Conservation (phyloP, 2,329 filamentous ascomycete genomes). For the Myriosclerotinia curreyana region DNA sequence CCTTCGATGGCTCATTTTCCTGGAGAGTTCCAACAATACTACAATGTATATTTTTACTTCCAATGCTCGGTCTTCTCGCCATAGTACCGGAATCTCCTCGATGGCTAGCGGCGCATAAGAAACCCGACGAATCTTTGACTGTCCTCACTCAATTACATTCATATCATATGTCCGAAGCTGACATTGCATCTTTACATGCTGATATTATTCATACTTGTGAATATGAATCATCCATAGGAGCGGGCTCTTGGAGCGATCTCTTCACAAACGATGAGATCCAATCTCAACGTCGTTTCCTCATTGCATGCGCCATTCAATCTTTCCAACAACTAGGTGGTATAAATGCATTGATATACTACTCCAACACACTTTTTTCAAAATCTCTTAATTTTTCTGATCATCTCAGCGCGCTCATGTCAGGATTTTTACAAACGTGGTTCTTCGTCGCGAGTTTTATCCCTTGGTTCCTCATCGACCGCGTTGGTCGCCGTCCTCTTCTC, state of each 20-base stretch:
- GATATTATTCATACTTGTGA: constrained; percentile 39
- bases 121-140: constrained; percentile 43
- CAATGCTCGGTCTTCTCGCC: constrained; percentile 51
- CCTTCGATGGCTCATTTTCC: constrained; percentile 44
- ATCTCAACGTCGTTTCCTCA: constrained; percentile 49
- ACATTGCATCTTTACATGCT: constrained; percentile 35
- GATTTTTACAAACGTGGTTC: constrained; percentile 50
- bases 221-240: constrained; percentile 40
- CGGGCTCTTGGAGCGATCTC: constrained; percentile 35
- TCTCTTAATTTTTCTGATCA: constrained; percentile 45
- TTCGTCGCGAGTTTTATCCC: constrained; percentile 44
- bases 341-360: constrained; percentile 45
- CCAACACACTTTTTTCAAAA: constrained; percentile 47
- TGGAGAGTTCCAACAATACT: constrained; percentile 62
- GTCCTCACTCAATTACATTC: constrained; percentile 52
- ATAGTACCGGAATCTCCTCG: constrained; percentile 51
- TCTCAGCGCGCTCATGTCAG: constrained; percentile 51
- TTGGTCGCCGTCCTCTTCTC: constrained; percentile 67
- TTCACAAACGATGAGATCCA: constrained; percentile 39
- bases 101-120: constrained; percentile 45
- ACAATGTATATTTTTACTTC: constrained; percentile 30
- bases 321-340: constrained; percentile 50
- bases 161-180: constrained; percentile 27
- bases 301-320: constrained; percentile 48
- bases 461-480: constrained; percentile 48